Conservation (phyloP, 257 asterid species). For the Vinca minor region DNA sequence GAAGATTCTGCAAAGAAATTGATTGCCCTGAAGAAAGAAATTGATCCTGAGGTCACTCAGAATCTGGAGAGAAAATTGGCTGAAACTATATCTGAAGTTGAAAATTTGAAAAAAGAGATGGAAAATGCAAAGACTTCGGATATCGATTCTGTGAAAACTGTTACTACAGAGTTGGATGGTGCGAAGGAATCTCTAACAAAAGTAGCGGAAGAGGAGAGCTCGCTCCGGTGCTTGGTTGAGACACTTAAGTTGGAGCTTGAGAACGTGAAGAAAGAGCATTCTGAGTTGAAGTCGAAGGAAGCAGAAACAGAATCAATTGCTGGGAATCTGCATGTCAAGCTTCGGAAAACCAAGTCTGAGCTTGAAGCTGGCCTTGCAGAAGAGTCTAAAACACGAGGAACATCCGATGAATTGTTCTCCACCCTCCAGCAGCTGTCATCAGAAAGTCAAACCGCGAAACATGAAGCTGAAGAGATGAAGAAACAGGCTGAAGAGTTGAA, state of each 20-base stretch:
- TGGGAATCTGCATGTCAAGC: conserved; percentile 72
- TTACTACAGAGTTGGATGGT: conserved; percentile 61
- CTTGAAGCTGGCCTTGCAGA: conserved; percentile 65
- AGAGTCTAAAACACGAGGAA: conserved; percentile 58
- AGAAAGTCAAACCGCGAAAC: conserved; percentile 48
- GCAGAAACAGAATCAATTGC: conserved; percentile 61
- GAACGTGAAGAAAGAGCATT: conserved; percentile 46
- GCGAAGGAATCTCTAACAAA: conserved; percentile 73
- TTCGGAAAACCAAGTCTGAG: conserved; percentile 63
- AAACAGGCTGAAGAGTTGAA: conserved; percentile 53
- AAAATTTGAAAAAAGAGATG: conserved; percentile 40
- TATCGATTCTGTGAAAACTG: conserved; percentile 56
- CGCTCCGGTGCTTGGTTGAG: conserved; percentile 48
- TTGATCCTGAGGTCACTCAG: conserved; percentile 38
- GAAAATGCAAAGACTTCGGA: conserved; percentile 39
- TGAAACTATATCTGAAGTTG: conserved; percentile 45
- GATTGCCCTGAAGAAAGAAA: conserved; percentile 46
- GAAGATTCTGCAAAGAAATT: conserved; percentile 46
- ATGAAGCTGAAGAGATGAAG: conserved; percentile 59
- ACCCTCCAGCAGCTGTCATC: conserved; percentile 48
- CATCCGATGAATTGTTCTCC: conserved; percentile 60
- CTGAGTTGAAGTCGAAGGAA: conserved; percentile 58
- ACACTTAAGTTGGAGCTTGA: conserved; percentile 59
- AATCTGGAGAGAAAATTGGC: conserved; percentile 53
- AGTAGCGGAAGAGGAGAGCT: conserved; percentile 63